These are phyloP conservation scores for Volutella citrinella DNA, from an alignment of 2,329 filamentous ascomycete genomes.

Conservation along the genomic window DNA sequence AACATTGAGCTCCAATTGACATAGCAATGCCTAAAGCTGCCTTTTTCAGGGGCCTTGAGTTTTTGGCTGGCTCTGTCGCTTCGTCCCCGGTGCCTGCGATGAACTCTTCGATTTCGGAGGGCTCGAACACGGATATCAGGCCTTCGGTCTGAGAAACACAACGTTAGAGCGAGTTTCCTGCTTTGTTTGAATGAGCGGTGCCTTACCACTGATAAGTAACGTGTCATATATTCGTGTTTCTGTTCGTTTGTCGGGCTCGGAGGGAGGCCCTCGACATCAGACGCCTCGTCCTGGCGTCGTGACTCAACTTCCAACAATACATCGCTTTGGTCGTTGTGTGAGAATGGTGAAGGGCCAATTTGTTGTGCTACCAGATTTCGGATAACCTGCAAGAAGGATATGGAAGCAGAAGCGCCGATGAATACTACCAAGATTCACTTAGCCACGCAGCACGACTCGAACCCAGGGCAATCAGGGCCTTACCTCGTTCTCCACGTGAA, in stretches of 20 bases:
- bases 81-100: no score
- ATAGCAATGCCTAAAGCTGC: neutral
- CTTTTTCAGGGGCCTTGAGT: neutral
- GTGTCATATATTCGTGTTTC: neutral
- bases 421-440: no score
- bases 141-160: neutral
- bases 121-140: neutral
- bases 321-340: neutral
- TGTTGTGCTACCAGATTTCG: neutral
- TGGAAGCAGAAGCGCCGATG: neutral
- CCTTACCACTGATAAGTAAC: constrained; percentile 1
- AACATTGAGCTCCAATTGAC: constrained; percentile 1
- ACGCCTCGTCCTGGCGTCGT: no score
- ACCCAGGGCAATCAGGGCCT: neutral
- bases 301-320: constrained; percentile 1
- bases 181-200: no score
- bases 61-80: no score
- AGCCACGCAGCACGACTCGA: no score
- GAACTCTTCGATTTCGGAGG: no score
- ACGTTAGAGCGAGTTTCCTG: no score
- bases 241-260: neutral
- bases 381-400: constrained; percentile 11
- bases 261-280: no score
- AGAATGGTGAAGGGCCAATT: constrained; percentile 2
- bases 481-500: neutral